Percentiles rank a stretch among this genome's conserved stretches.
Conservation (phyloP, 1,284 basidiomycete genomes). For the Thecaphora thlaspeos region DNA sequence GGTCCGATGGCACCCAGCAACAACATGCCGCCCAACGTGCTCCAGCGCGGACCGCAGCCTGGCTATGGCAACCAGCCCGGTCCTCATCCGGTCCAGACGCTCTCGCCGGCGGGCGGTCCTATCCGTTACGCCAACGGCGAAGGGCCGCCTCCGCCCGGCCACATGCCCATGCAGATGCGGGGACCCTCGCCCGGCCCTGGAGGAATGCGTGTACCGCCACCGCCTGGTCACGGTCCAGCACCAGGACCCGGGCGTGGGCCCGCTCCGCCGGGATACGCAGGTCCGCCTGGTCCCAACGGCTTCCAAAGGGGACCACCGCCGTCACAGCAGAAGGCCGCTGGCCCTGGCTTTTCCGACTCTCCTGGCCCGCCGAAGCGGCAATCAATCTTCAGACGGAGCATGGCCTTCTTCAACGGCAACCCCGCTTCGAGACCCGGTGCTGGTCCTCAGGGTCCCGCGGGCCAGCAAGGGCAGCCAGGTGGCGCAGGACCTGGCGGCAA, state of each 20-base stretch:
- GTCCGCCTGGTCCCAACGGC: conserved; percentile 1
- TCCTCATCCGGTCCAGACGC: too few relatives aligned
- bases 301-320: conserved; percentile 6
- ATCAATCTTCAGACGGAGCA: conserved; percentile 36
- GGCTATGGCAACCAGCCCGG: too few relatives aligned
- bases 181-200: too few relatives aligned
- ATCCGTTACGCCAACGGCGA: too few relatives aligned
- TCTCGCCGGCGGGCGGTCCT: too few relatives aligned
- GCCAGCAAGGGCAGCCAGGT: conserved; percentile 1
- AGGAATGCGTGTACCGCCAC: too few relatives aligned
- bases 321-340: conserved; percentile 4
- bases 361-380: conserved; percentile 28
- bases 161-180: too few relatives aligned
- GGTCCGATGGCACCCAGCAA: too few relatives aligned
- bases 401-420: conserved; percentile 36
- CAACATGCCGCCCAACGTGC: conserved; percentile 19
- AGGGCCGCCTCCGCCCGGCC: too few relatives aligned
- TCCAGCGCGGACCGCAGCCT: conserved; percentile 26
- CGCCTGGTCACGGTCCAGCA: too few relatives aligned
- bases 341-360: conserved; percentile 34
- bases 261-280: conserved; percentile 5
- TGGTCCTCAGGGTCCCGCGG: conserved; percentile 4
- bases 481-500: conserved; percentile 5
- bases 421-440: conserved; percentile 6
- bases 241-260: conserved; percentile 5